phyloP scores from a whole-genome alignment of 345 rosid genomes.

The Aquilaria sinensis region DNA sequence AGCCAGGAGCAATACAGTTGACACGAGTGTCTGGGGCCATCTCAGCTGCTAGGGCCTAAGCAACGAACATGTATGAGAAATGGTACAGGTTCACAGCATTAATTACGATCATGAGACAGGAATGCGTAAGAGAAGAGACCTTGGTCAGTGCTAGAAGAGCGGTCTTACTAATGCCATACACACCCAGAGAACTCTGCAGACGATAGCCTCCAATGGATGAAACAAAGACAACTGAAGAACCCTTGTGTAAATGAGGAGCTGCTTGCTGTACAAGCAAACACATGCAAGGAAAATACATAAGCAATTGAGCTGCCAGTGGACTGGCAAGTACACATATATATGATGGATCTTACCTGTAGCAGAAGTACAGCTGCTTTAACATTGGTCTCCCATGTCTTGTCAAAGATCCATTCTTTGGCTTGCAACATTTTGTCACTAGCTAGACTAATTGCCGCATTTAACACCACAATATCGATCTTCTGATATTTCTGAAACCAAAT shows the following conservation, averaged over 20 bases:
- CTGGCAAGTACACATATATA: too few species aligned
- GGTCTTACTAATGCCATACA: constrained; percentile 96
- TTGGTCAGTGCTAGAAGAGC: constrained; percentile 88
- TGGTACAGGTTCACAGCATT: not conserved
- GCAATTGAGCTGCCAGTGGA: not conserved
- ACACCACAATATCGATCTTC: constrained; percentile 56
- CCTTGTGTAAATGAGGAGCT: constrained; percentile 67
- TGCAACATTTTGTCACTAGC: constrained; percentile 31
- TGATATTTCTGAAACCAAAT: constrained; percentile 46
- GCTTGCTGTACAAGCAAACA: constrained; percentile 46
- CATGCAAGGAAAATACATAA: not conserved
- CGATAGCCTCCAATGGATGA: constrained; percentile 67
- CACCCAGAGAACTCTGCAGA: constrained; percentile 58
- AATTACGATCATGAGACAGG: constrained; percentile 1
- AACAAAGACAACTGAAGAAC: constrained; percentile 71
- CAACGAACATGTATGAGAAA: not conserved
- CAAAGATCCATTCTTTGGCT: constrained; percentile 48
- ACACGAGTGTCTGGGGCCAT: constrained; percentile 85
- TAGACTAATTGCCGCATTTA: constrained; percentile 67
- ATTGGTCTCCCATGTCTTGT: constrained; percentile 67
- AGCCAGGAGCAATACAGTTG: constrained; percentile 82
- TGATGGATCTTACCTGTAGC: constrained; percentile 28
- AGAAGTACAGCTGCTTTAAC: constrained; percentile 58
- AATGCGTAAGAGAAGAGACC: constrained; percentile 27
- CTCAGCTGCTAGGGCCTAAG: constrained; percentile 81